A percentile compares a stretch with the other conserved stretches of the same genome.
Evolutionary conservation across 441 rosid species (phyloP).

Genomic region (Syzygium malaccense): DNA sequence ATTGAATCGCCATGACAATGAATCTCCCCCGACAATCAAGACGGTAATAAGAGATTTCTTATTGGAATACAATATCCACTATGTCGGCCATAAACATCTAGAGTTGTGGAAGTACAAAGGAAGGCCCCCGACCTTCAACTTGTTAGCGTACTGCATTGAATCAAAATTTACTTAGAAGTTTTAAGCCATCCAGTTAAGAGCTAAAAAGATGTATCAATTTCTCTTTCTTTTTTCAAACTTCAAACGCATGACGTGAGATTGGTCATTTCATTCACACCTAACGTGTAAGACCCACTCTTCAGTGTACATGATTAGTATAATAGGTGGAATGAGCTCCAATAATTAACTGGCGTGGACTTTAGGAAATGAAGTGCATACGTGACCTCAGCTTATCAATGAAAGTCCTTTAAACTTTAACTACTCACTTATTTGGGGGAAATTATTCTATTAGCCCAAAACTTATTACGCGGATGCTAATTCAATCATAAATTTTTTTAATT

Average conservation of each 20-base stretch:
- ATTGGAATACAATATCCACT: no score
- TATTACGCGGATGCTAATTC: no score
- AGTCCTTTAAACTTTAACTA: neutral
- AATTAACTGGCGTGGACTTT: neutral
- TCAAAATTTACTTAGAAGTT: neutral
- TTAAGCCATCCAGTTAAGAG: no score
- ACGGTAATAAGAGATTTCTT: no score
- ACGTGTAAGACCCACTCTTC: neutral
- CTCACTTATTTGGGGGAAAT: neutral
- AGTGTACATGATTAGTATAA: no score
- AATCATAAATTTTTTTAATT: no score
- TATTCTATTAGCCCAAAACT: no score
- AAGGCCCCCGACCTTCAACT: neutral
- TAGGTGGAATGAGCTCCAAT: neutral
- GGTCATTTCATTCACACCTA: neutral
- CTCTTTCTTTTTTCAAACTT: neutral
- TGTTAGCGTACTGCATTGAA: neutral
- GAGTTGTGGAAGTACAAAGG: neutral
- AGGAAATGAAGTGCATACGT: no score
- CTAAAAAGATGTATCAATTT: no score
- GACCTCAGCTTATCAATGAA: neutral
- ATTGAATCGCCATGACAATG: neutral
- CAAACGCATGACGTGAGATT: neutral
- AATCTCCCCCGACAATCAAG: neutral
- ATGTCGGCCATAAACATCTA: neutral